Evolutionary conservation across 371 early-diverging fungal species (phyloP).

Genomic region (Dichotomocladium elegans): DNA sequence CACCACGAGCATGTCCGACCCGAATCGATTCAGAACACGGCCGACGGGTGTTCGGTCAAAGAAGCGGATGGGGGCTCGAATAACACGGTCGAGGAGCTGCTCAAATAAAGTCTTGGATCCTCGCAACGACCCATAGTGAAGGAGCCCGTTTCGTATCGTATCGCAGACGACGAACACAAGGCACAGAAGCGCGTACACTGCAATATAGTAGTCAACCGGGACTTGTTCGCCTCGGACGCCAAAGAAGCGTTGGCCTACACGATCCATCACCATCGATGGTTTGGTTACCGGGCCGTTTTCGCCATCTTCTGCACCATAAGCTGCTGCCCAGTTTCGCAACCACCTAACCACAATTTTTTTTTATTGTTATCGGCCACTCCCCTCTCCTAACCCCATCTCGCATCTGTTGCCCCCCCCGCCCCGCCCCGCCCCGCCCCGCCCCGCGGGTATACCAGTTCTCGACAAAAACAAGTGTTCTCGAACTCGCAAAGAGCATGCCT

Average conservation of each 20-base stretch:
- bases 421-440: too few species aligned
- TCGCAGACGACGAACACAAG: slow-evolving; percentile 17
- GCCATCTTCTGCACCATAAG: slow-evolving; percentile 16
- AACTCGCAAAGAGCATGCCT: slow-evolving; percentile 40
- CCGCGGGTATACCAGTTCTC: slow-evolving; percentile 21
- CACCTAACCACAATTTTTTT: slow-evolving; percentile 11
- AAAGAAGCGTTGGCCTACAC: neutral
- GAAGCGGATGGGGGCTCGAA: slow-evolving; percentile 74
- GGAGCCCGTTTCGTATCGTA: slow-evolving; percentile 30
- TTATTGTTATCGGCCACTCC: too few species aligned
- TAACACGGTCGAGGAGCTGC: slow-evolving; percentile 50
- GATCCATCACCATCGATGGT: neutral
- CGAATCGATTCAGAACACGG: slow-evolving; percentile 86
- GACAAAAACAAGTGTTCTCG: slow-evolving; percentile 42
- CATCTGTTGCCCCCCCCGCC: too few species aligned
- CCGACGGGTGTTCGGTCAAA: slow-evolving; percentile 93
- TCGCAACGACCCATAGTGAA: slow-evolving; percentile 49
- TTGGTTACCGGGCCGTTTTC: slow-evolving; percentile 13
- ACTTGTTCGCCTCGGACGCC: neutral
- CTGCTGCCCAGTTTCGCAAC: slow-evolving; percentile 16
- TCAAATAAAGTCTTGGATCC: slow-evolving; percentile 55
- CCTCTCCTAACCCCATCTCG: too few species aligned
- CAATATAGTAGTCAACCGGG: slow-evolving; percentile 25
- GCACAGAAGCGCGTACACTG: slow-evolving; percentile 20
- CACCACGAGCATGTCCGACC: slow-evolving; percentile 46